A percentile compares a stretch with the other conserved stretches of the same genome.
Conservation (phyloP, 495 filamentous ascomycete species). For the Gamarada debralockiae region DNA sequence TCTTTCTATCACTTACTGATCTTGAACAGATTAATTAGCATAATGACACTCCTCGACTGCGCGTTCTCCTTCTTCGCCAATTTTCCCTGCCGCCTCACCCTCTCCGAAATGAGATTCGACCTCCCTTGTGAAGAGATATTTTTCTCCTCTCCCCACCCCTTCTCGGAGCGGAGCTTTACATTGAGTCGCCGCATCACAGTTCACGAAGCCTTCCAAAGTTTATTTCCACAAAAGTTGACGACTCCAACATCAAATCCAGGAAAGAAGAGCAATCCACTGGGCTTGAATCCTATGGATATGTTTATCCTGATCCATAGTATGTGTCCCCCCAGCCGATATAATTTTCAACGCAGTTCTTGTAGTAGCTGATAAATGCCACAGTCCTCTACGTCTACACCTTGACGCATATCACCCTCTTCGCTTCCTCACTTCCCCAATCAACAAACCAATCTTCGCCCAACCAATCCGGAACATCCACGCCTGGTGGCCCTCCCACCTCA, state of each 20-base stretch:
- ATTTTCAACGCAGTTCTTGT: no score
- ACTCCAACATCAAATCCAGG: background rate
- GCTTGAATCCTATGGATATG: conserved; percentile 17
- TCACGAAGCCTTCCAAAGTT: conserved; percentile 15
- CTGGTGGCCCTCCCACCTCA: background rate
- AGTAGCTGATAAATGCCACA: background rate
- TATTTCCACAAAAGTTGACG: conserved; percentile 6
- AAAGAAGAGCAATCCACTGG: conserved; percentile 11
- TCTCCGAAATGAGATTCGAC: conserved; percentile 15
- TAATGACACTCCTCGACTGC: conserved; percentile 15
- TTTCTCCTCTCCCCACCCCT: conserved; percentile 11
- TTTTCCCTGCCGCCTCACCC: conserved; percentile 7
- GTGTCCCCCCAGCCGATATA: background rate
- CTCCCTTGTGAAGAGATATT: conserved; percentile 15
- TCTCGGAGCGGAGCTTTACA: conserved; percentile 10
- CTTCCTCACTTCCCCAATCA: conserved; percentile 1
- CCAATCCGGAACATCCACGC: background rate
- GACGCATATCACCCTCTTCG: conserved; percentile 16
- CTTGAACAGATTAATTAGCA: conserved; percentile 9
- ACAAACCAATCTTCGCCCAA: background rate
- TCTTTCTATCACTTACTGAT: background rate
- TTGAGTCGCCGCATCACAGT: conserved; percentile 7
- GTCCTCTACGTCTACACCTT: conserved; percentile 18
- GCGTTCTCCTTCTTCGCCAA: conserved; percentile 16
- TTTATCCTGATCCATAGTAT: conserved; percentile 17